Conservation (phyloP, 2,329 filamentous ascomycete genomes). For the Apiospora saccharicola region DNA sequence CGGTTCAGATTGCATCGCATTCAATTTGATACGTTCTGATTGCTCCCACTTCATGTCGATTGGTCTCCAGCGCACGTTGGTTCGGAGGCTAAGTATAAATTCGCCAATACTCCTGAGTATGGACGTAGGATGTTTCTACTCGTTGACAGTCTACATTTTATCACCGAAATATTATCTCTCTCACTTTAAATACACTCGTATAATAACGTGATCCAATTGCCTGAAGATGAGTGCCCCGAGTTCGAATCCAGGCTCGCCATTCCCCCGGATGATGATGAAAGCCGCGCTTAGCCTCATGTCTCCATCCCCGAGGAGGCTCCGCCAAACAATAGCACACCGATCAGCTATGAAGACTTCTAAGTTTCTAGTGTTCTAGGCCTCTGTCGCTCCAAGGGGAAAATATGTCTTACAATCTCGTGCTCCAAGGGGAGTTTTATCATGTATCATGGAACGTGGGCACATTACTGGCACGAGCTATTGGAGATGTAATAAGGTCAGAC, state of each 20-base stretch:
- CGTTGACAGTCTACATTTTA: too few species aligned
- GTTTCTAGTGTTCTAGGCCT: neutral
- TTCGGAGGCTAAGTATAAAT: too few species aligned
- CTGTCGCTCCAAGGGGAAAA: neutral
- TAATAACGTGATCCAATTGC: neutral
- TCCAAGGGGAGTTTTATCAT: neutral
- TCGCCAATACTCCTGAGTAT: too few species aligned
- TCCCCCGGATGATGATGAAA: neutral
- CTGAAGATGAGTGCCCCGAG: neutral
- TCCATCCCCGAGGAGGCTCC: neutral
- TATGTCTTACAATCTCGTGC: too few species aligned
- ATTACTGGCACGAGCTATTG: neutral
- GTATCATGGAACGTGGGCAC: neutral
- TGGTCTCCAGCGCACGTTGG: neutral
- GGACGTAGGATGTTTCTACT: too few species aligned
- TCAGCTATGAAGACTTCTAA: neutral
- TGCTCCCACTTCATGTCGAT: neutral
- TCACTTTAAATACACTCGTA: neutral
- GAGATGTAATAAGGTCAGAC: neutral
- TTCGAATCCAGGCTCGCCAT: neutral
- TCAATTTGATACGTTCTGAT: neutral
- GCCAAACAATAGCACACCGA: neutral
- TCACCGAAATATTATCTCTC: too few species aligned
- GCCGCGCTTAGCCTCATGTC: neutral
- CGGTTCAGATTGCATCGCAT: neutral